These are phyloP conservation scores for Eutrema yunnanense DNA, from an alignment of 345 rosid genomes.

Conservation along the genomic window DNA sequence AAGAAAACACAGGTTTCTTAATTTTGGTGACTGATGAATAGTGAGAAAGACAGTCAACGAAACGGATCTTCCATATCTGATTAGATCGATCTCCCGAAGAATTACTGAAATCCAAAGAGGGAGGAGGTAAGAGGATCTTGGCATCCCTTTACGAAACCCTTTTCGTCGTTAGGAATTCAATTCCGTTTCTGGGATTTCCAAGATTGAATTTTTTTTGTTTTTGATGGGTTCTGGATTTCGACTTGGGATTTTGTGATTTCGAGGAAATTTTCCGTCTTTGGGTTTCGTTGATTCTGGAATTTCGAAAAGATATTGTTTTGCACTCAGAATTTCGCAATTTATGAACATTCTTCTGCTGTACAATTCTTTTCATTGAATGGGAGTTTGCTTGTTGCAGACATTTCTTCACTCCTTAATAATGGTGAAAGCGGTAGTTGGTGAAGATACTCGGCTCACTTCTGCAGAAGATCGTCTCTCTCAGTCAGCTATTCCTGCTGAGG, in stretches of 20 bases:
- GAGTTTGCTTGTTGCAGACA: conserved; percentile 2
- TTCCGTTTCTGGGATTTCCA: conserved; percentile 9
- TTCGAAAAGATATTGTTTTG: neutral
- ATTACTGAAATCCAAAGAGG: neutral
- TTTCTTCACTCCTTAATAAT: conserved; percentile 20
- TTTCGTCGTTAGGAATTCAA: neutral
- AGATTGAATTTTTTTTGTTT: too few relatives aligned
- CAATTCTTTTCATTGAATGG: neutral
- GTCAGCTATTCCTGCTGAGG: conserved; percentile 70
- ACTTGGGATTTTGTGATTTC: neutral
- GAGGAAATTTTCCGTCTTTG: neutral
- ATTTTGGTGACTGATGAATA: too few relatives aligned
- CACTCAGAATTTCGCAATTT: neutral
- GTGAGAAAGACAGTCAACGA: neutral
- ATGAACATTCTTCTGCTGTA: neutral
- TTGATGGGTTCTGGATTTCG: neutral
- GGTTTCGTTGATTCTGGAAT: neutral
- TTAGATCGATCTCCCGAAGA: neutral
- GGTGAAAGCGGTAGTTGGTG: conserved; percentile 89
- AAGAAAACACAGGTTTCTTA: too few relatives aligned
- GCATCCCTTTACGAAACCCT: neutral
- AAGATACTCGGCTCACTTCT: conserved; percentile 58
- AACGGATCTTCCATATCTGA: neutral
- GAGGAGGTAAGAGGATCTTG: conserved; percentile 7
- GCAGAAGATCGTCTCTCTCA: conserved; percentile 74